Conservation (phyloP, 345 rosid species). For the Triadica sebifera region DNA sequence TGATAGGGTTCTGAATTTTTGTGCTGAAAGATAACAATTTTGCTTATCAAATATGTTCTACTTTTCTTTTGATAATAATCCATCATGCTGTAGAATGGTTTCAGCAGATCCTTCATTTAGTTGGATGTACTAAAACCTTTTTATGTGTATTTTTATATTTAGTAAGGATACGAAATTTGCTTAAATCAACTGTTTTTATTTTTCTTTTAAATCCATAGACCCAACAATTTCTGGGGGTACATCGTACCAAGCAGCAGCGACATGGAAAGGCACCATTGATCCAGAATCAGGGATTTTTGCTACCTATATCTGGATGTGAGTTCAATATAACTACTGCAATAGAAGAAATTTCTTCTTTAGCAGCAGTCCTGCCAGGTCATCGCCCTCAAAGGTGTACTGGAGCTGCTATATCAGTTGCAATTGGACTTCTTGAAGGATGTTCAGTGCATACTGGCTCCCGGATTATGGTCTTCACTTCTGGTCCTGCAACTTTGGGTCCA, state of each 20-base stretch:
- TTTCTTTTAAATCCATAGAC: conserved; percentile 37
- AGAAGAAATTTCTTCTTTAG: conserved; percentile 61
- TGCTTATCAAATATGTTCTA: neutral
- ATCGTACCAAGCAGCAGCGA: conserved; percentile 42
- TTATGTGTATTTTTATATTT: neutral
- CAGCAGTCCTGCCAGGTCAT: conserved; percentile 40
- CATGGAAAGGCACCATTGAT: conserved; percentile 47
- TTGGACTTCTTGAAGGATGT: conserved; percentile 78
- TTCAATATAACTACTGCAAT: conserved; percentile 70
- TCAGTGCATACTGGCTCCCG: conserved; percentile 62
- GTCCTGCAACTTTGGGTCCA: conserved; percentile 89
- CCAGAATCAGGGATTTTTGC: conserved; percentile 74
- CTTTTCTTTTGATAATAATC: neutral
- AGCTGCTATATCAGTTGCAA: conserved; percentile 69
- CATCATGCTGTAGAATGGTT: neutral
- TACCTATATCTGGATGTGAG: conserved; percentile 76
- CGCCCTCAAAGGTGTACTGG: conserved; percentile 91
- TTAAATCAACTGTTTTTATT: neutral
- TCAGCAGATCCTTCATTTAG: neutral
- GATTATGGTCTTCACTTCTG: conserved; percentile 89
- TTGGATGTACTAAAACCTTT: neutral
- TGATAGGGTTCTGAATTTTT: neutral
- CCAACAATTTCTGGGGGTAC: conserved; percentile 60
- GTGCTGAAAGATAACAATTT: neutral
- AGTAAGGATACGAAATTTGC: neutral